These are phyloP conservation scores for Raphidocelis subcapitata DNA, from an alignment of 139 green algal species.

Conservation along the genomic window DNA sequence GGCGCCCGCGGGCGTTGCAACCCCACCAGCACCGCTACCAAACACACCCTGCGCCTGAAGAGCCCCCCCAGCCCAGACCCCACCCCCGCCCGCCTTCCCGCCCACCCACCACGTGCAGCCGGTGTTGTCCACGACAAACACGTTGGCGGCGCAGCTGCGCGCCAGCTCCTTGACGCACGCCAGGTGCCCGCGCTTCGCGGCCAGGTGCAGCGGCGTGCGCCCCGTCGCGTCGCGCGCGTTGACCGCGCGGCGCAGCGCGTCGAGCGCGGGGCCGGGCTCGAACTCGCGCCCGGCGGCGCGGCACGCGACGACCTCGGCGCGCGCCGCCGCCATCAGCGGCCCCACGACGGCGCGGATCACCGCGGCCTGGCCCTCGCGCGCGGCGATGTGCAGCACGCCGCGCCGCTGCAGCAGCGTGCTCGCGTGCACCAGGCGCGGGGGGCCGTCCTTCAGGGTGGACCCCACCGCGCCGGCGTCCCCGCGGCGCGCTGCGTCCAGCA, in stretches of 20 bases:
- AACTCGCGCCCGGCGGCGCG: too few species aligned
- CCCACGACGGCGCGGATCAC: neutral
- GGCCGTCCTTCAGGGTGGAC: neutral
- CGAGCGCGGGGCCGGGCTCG: conserved; percentile 1
- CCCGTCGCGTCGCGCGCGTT: conserved; percentile 19
- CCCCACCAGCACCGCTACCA: too few species aligned
- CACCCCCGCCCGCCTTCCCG: too few species aligned
- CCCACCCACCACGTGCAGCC: conserved; percentile 14
- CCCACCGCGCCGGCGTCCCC: too few species aligned
- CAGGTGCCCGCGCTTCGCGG: conserved; percentile 31
- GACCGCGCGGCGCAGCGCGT: conserved; percentile 10
- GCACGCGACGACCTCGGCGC: neutral
- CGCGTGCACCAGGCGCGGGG: neutral
- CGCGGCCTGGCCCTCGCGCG: conserved; percentile 14
- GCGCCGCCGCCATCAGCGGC: neutral
- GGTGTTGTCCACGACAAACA: conserved; percentile 26
- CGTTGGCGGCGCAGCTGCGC: conserved; percentile 14
- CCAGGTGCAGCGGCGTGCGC: conserved; percentile 24
- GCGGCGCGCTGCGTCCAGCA: too few species aligned
- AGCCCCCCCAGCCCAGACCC: too few species aligned
- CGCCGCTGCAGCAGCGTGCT: conserved; percentile 26
- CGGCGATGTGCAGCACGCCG: conserved; percentile 23
- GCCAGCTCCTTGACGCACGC: conserved; percentile 8
- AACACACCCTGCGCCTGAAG: too few species aligned
- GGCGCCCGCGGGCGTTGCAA: too few species aligned